Conservation (phyloP, 257 asterid genomes). For the Mitragyna speciosa region DNA sequence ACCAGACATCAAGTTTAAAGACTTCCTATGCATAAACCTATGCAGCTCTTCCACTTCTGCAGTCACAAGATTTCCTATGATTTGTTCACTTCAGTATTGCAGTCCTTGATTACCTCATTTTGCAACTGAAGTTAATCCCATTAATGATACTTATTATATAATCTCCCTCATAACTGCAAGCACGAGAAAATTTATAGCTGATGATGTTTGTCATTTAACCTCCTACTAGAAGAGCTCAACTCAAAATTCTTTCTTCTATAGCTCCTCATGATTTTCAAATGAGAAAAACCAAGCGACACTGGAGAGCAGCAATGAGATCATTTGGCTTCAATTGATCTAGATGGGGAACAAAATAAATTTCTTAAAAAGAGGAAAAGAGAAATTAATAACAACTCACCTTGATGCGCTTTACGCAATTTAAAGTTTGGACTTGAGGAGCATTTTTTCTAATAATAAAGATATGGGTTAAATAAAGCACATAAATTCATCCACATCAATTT, state of each 20-base stretch:
- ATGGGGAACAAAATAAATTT: background rate
- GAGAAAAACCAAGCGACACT: background rate
- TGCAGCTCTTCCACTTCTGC: background rate
- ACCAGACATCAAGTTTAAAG: background rate
- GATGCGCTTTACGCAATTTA: constrained; percentile 2
- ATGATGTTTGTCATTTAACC: background rate
- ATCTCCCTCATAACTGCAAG: background rate
- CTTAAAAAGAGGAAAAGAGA: background rate
- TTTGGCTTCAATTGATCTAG: background rate
- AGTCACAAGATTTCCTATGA: background rate
- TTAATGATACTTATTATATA: background rate
- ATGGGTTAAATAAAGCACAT: background rate
- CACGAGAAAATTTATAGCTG: background rate
- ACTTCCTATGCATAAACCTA: background rate
- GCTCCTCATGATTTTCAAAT: background rate
- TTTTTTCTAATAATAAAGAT: constrained; percentile 12
- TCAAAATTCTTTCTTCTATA: background rate
- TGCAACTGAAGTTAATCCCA: background rate
- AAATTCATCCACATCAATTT: background rate
- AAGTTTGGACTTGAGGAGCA: constrained; percentile 22
- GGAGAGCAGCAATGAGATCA: background rate
- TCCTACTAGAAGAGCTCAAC: background rate
- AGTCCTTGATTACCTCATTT: background rate
- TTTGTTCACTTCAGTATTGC: too few relatives aligned
- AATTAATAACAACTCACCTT: constrained; percentile 18